phyloP scores from a whole-genome alignment of 192 early-diverging fungal species.

The Diversispora eburnea region DNA sequence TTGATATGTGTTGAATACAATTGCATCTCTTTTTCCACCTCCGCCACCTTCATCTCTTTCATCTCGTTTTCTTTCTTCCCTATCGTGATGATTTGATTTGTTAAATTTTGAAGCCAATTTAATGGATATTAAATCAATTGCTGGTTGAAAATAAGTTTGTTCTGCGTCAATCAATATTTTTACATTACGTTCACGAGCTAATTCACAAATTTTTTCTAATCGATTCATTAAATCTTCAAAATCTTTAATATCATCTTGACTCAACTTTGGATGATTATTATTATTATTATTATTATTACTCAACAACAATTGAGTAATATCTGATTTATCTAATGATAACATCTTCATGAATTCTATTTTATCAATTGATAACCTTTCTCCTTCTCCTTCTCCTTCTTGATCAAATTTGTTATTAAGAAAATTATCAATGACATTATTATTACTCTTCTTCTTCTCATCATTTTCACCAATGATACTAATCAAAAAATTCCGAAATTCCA shows the following conservation, averaged over 20 bases:
- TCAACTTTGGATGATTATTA: conserved; percentile 30
- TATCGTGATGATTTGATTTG: conserved; percentile 1
- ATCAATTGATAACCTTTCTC: conserved; percentile 56
- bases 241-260: conserved; percentile 63
- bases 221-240: conserved; percentile 66
- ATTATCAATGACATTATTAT: conserved; percentile 26
- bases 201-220: conserved; percentile 60
- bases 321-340: conserved; percentile 59
- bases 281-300: no score
- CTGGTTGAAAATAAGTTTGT: conserved; percentile 88
- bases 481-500: conserved; percentile 37
- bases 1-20: conserved; percentile 94
- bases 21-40: conserved; percentile 41
- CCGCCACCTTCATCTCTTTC: conserved; percentile 6
- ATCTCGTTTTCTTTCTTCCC: not conserved
- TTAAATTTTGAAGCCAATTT: conserved; percentile 73
- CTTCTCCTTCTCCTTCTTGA: conserved; percentile 46
- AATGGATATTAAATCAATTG: conserved; percentile 82
- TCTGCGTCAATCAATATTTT: conserved; percentile 91
- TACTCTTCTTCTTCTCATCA: not conserved
- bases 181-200: conserved; percentile 62
- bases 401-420: conserved; percentile 35
- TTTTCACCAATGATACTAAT: conserved; percentile 30
- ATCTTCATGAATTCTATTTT: conserved; percentile 62
- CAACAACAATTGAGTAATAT: conserved; percentile 49